phyloP scores from a whole-genome alignment of 805 yeast genomes.

The Maudiozyma barnettii region DNA sequence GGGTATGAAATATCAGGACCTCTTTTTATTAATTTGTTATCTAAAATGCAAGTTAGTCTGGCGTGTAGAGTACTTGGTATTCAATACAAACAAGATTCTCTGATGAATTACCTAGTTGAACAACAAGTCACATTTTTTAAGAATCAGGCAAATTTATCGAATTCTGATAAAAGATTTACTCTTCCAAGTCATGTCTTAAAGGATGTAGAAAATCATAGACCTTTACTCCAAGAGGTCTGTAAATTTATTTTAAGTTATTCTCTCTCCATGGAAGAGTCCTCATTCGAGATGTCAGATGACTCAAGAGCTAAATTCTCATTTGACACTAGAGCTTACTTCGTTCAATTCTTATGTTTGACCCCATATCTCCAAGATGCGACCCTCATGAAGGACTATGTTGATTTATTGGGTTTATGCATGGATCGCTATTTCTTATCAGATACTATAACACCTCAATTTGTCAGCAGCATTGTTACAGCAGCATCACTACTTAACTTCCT shows the following conservation, averaged over 20 bases:
- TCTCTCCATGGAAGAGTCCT: constrained; percentile 10
- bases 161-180: not conserved
- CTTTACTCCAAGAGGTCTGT: constrained; percentile 22
- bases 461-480: constrained; percentile 39
- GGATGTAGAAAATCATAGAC: constrained; percentile 30
- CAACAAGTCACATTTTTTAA: constrained; percentile 5
- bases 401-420: constrained; percentile 43
- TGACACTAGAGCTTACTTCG: constrained; percentile 32
- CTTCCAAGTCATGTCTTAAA: constrained; percentile 23
- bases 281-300: constrained; percentile 14
- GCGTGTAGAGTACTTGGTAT: constrained; percentile 8
- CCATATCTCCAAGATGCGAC: constrained; percentile 35
- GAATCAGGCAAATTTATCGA: constrained; percentile 12
- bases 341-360: constrained; percentile 25
- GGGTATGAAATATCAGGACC: constrained; percentile 23
- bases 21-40: constrained; percentile 15
- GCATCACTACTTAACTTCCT: constrained; percentile 44
- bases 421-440: constrained; percentile 36
- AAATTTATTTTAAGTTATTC: constrained; percentile 18
- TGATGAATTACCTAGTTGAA: constrained; percentile 8
- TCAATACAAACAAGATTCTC: constrained; percentile 1
- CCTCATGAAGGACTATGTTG: constrained; percentile 35
- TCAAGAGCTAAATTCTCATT: constrained; percentile 15
- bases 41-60: constrained; percentile 18
- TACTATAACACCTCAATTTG: constrained; percentile 10